A percentile compares a stretch with the other conserved stretches of the same genome.
Evolutionary conservation across 129 eudicot species (phyloP).

Genomic region (Pulicaria dysenterica): DNA sequence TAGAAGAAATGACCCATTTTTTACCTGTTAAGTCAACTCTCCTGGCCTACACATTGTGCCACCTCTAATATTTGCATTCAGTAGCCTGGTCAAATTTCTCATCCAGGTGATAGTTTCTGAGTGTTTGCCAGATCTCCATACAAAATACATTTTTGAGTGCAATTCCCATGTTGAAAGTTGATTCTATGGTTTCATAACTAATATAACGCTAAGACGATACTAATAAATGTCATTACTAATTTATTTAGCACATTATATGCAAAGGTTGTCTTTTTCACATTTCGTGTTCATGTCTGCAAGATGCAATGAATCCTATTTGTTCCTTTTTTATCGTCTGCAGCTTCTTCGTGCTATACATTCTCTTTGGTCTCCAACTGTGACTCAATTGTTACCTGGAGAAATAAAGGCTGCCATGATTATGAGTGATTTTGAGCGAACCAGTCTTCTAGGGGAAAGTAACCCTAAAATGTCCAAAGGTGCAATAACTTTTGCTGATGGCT

Average conservation of each 20-base stretch:
- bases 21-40: neutral
- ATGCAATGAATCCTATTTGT: neutral
- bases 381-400: slow-evolving; percentile 84
- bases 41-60: neutral
- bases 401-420: slow-evolving; percentile 82
- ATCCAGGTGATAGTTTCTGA: no score
- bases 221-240: neutral
- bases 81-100: no score
- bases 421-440: slow-evolving; percentile 72
- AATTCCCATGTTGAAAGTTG: neutral
- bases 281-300: slow-evolving; percentile 6
- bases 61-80: neutral
- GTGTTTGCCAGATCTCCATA: no score
- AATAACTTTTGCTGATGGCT: slow-evolving; percentile 55
- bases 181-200: neutral
- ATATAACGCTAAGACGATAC: neutral
- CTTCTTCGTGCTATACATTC: slow-evolving; percentile 92
- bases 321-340: slow-evolving; percentile 40
- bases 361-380: slow-evolving; percentile 87
- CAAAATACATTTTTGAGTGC: no score
- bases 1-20: neutral
- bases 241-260: neutral
- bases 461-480: slow-evolving; percentile 62
- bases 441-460: slow-evolving; percentile 83
- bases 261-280: neutral